Evolutionary conservation across 805 yeast genomes (phyloP).

Genomic region (Saccharomycopsis microspora): DNA sequence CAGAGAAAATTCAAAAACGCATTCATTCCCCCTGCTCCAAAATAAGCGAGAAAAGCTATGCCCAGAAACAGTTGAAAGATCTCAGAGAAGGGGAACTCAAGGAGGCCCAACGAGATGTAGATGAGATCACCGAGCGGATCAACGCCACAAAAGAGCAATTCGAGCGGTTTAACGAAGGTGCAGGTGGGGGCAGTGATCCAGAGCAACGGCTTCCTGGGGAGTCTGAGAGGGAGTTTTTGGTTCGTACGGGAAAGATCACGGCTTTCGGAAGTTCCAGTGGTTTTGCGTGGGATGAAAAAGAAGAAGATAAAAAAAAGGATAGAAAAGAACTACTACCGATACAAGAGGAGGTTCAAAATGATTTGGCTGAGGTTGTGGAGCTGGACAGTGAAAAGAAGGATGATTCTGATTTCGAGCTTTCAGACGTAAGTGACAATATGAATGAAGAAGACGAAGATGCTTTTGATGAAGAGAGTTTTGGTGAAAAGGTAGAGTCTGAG

Average conservation of each 20-base stretch:
- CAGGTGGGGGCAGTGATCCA: slow-evolving; percentile 17
- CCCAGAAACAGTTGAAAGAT: slow-evolving; percentile 42
- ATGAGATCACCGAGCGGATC: slow-evolving; percentile 38
- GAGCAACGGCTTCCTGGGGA: slow-evolving; percentile 48
- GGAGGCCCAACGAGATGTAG: slow-evolving; percentile 46
- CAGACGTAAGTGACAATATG: slow-evolving; percentile 17
- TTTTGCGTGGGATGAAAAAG: slow-evolving; percentile 32
- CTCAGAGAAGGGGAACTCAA: slow-evolving; percentile 39
- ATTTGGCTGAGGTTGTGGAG: slow-evolving; percentile 11
- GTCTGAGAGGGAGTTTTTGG: slow-evolving; percentile 63
- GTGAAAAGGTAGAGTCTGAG: slow-evolving; percentile 17
- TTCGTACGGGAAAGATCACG: slow-evolving; percentile 86
- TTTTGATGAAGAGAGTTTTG: slow-evolving; percentile 19
- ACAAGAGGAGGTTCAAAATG: slow-evolving; percentile 14
- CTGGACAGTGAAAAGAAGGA: slow-evolving; percentile 15
- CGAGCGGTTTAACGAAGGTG: slow-evolving; percentile 19
- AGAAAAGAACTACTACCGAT: slow-evolving; percentile 8
- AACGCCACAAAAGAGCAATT: slow-evolving; percentile 38
- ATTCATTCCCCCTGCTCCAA: slow-evolving; percentile 42
- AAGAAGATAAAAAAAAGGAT: slow-evolving; percentile 11
- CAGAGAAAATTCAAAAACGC: slow-evolving; percentile 36
- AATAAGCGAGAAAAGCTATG: slow-evolving; percentile 49
- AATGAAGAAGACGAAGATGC: slow-evolving; percentile 20
- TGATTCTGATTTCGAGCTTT: slow-evolving; percentile 13
- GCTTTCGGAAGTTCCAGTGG: slow-evolving; percentile 73